Percentiles rank a stretch among this genome's conserved stretches.
phyloP scores from a whole-genome alignment of 164 flowering plant genomes.

The Santalum album region DNA sequence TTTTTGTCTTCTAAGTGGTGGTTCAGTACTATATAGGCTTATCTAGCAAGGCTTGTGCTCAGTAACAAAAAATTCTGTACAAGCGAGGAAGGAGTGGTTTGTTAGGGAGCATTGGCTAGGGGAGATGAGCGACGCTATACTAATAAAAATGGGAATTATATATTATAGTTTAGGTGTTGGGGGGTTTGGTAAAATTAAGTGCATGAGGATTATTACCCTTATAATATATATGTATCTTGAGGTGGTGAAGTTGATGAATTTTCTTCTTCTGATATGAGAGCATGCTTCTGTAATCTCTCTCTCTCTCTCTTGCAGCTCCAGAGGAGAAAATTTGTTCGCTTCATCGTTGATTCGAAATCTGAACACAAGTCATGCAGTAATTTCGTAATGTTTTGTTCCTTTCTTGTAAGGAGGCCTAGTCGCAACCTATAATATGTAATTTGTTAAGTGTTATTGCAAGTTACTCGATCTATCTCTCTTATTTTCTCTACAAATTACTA shows the following conservation, averaged over 20 bases:
- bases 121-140: no score
- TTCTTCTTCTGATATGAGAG: slow-evolving; percentile 26
- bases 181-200: no score
- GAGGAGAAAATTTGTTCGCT: slow-evolving; percentile 57
- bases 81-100: slow-evolving; percentile 40
- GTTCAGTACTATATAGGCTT: slow-evolving; percentile 5
- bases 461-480: no score
- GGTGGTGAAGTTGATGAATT: slow-evolving; percentile 62
- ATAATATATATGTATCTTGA: slow-evolving; percentile 4
- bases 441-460: no score
- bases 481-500: no score
- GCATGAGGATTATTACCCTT: no score
- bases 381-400: no score
- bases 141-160: no score
- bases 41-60: slow-evolving; percentile 49
- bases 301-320: neutral
- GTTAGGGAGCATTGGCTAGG: slow-evolving; percentile 45
- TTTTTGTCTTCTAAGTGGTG: neutral
- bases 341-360: slow-evolving; percentile 36
- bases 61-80: slow-evolving; percentile 56
- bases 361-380: slow-evolving; percentile 1
- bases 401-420: no score
- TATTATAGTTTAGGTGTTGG: no score
- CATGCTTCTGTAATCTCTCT: slow-evolving; percentile 5
- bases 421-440: no score